Base-by-base conservation (phyloP, 1,139 yeast species). In the Pichia sp. region DNA sequence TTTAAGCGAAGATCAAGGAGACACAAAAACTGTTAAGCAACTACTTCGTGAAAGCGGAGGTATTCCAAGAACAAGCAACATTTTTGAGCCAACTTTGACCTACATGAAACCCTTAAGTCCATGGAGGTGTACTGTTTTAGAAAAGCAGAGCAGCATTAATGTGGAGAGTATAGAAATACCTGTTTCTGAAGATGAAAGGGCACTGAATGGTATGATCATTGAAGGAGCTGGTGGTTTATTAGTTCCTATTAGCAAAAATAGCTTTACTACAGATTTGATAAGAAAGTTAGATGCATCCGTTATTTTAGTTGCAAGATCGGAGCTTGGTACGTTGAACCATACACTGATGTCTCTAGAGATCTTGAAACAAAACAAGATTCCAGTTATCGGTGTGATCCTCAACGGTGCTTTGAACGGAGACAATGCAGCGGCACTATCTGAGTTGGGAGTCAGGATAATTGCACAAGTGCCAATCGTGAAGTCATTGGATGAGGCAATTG, bases 211-310 rank as follows among this genome's bases (percentile, higher is more conserved):
- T 8, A 48, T 54, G 2, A 51, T 68, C 42, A 53, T 69, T n/a
- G 72, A 70, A 59, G 72, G 72, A 26, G 73, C 72, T 6, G 72
- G 72, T 36, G 72, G 73, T 8, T 54, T 66, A 7, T 62, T 53
- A 36, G 72, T 70, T 16, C 72, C 73, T 8, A 54, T 70, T 5
- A 66, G 64, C n/a, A 60, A 61, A 16, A 52, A 57, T 3, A 43
- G 57, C 13, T 64, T 66, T 3, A 69, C 67, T 4, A 62, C 66
- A 8, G 71, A 69, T 50, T 54, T 68, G 41, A 64, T 69, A 13
- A 58, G 57, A 32, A 55, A 57, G 23, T 40, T 68, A n/a, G 56
- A 63, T 23, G 55, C 62, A 5, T 59, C 64, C 5, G 66, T 64
- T 10, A 61, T 70, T 36, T 61, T 69, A 13, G 71, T 69, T 29